These are phyloP conservation scores for Nemophila menziesii DNA, from an alignment of 257 asterid species.

Conservation along the genomic window DNA sequence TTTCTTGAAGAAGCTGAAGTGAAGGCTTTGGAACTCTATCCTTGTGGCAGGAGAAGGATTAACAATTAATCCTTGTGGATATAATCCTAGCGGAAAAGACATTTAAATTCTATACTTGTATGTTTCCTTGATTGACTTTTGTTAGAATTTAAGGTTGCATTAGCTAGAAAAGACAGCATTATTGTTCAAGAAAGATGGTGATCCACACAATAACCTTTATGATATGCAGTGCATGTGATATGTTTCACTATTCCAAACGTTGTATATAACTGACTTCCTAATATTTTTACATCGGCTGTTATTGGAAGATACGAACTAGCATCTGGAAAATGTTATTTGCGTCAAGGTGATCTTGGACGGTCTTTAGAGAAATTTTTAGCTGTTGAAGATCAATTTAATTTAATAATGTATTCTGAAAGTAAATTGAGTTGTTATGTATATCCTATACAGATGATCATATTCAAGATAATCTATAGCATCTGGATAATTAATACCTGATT, in stretches of 20 bases:
- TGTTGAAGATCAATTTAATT: constrained; percentile 96
- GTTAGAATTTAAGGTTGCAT: constrained; percentile 49
- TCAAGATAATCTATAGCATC: too few relatives aligned
- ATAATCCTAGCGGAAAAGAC: too few relatives aligned
- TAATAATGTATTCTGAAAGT: too few relatives aligned
- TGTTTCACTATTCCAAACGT: background rate
- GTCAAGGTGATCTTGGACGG: constrained; percentile 92
- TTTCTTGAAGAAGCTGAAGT: too few relatives aligned
- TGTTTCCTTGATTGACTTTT: constrained; percentile 6
- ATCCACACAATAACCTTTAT: constrained; percentile 87
- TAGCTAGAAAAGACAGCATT: constrained; percentile 94
- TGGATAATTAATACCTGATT: too few relatives aligned
- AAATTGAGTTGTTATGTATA: too few relatives aligned
- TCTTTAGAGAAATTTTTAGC: constrained; percentile 96
- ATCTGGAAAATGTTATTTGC: constrained; percentile 89
- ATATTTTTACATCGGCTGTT: constrained; percentile 4
- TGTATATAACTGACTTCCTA: background rate
- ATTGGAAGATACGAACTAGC: constrained; percentile 79
- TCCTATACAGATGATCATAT: too few relatives aligned
- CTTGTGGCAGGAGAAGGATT: too few relatives aligned
- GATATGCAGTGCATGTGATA: constrained; percentile 99
- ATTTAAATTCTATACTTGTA: background rate
- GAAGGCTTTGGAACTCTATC: too few relatives aligned
- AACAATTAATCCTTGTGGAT: too few relatives aligned
- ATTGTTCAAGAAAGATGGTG: constrained; percentile 93